These are phyloP conservation scores for Hanseniaspora taiwanica DNA, from an alignment of 805 yeast species.

Conservation along the genomic window DNA sequence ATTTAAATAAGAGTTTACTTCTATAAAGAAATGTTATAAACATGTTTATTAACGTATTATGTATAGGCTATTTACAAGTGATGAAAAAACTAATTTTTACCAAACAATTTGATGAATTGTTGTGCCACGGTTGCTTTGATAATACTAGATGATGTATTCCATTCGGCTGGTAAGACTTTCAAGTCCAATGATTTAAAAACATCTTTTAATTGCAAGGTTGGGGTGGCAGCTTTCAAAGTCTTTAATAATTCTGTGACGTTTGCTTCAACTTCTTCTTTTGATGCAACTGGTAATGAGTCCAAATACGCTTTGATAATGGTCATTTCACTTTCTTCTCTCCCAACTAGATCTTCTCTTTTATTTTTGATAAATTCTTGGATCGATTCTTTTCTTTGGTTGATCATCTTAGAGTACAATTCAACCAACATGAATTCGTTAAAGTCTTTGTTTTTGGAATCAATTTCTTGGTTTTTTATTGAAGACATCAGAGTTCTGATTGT, in stretches of 20 bases:
- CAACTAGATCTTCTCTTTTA: constrained; percentile 38
- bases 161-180: constrained; percentile 19
- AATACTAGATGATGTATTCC: constrained; percentile 24
- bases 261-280: constrained; percentile 30
- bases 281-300: constrained; percentile 32
- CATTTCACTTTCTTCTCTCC: constrained; percentile 37
- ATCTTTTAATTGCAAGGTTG: constrained; percentile 19
- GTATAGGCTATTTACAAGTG: neutral
- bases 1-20: no score
- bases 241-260: constrained; percentile 19
- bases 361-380: constrained; percentile 33
- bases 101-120: constrained; percentile 12
- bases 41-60: no score
- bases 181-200: constrained; percentile 11
- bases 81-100: constrained; percentile 1
- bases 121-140: constrained; percentile 22
- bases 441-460: constrained; percentile 24
- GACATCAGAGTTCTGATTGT: constrained; percentile 32
- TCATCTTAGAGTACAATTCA: constrained; percentile 29
- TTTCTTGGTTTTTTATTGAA: constrained; percentile 31
- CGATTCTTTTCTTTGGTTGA: constrained; percentile 38
- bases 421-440: constrained; percentile 25
- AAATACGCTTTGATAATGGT: constrained; percentile 29
- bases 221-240: constrained; percentile 12
- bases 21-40: no score